Conservation (phyloP, 106 monocot genomes). For the Dendrobium catenatum region DNA sequence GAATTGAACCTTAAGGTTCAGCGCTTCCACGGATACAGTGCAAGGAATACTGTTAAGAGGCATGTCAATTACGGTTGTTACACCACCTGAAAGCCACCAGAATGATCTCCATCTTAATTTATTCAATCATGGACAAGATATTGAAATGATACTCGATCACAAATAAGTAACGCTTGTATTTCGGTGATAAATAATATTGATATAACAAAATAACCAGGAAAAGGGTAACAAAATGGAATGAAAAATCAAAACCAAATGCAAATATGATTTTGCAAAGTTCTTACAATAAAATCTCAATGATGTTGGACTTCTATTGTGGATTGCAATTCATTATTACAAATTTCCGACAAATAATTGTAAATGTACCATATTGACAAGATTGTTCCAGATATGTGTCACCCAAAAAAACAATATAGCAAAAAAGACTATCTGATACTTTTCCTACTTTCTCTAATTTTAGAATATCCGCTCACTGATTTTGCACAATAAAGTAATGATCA, state of each 20-base stretch:
- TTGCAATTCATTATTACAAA: background rate
- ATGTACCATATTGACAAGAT: background rate
- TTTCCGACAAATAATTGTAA: background rate
- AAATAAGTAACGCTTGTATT: background rate
- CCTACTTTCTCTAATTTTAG: background rate
- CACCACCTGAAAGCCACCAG: conserved; percentile 58
- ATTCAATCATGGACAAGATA: background rate
- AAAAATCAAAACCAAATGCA: background rate
- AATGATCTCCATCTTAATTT: background rate
- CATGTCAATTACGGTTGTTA: conserved; percentile 97
- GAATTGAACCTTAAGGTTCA: conserved; percentile 63
- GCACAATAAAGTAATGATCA: background rate
- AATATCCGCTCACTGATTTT: background rate
- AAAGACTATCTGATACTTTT: background rate
- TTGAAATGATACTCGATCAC: background rate
- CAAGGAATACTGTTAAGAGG: conserved; percentile 89
- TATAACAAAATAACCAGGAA: background rate
- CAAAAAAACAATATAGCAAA: background rate
- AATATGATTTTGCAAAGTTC: background rate
- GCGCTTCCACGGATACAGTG: conserved; percentile 78
- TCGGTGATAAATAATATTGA: background rate
- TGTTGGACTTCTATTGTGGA: background rate
- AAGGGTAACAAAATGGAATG: background rate
- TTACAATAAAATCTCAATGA: background rate
- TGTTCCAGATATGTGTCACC: background rate